Evolutionary conservation across 768 basidiomycete species (phyloP).

Genomic region (Gymnopilus dilepis): DNA sequence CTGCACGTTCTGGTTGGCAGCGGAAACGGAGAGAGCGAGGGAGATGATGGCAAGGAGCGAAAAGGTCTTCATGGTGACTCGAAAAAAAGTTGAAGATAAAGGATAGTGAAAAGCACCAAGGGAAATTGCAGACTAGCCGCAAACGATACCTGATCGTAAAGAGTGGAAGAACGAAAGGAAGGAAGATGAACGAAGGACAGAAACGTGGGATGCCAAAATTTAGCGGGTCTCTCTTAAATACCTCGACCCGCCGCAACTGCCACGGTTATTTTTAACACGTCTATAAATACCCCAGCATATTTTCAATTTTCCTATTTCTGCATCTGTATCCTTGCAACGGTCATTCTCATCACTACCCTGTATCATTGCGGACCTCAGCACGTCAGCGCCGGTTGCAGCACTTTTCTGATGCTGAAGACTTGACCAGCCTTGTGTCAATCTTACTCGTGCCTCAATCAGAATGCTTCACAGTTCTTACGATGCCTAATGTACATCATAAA

Average conservation of each 20-base stretch:
- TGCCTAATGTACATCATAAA: background rate
- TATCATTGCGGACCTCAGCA: slow-evolving; percentile 2
- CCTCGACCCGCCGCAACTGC: slow-evolving; percentile 1
- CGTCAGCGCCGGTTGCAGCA: slow-evolving; percentile 20
- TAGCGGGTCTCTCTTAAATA: slow-evolving; percentile 6
- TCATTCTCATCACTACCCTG: slow-evolving; percentile 15
- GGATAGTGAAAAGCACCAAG: slow-evolving; percentile 30
- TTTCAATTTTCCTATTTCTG: slow-evolving; percentile 10
- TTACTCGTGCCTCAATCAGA: background rate
- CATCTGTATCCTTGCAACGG: slow-evolving; percentile 23
- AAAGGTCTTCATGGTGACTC: slow-evolving; percentile 36
- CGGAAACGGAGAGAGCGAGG: slow-evolving; percentile 35
- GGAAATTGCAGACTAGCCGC: slow-evolving; percentile 31
- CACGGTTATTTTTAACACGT: slow-evolving; percentile 18
- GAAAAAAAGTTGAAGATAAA: slow-evolving; percentile 17
- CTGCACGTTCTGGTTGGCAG: slow-evolving; percentile 25
- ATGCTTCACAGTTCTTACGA: background rate
- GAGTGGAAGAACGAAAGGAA: slow-evolving; percentile 26
- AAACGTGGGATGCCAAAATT: slow-evolving; percentile 20
- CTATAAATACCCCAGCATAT: slow-evolving; percentile 15
- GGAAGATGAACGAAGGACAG: slow-evolving; percentile 26
- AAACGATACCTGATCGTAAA: slow-evolving; percentile 37
- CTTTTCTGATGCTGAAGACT: slow-evolving; percentile 11
- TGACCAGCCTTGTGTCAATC: background rate
- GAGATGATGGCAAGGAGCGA: slow-evolving; percentile 33